A percentile compares a stretch with the other conserved stretches of the same genome.
phyloP scores from a whole-genome alignment of 257 asterid genomes.

The Misopates orontium region DNA sequence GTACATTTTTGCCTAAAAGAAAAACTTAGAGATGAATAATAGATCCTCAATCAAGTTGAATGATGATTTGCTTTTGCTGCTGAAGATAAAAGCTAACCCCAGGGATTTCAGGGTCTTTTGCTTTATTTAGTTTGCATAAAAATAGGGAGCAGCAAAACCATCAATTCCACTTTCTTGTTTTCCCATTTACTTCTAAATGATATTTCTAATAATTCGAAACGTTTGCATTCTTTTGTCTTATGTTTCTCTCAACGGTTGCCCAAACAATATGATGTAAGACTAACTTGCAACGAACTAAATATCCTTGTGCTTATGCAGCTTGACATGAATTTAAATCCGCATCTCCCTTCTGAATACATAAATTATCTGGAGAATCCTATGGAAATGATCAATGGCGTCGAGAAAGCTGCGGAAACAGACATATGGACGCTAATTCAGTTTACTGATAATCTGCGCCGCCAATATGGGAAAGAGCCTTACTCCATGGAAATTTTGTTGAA shows the following conservation, averaged over 20 bases:
- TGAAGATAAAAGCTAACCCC: background rate
- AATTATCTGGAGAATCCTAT: constrained; percentile 91
- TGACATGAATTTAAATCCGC: constrained; percentile 77
- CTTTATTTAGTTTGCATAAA: constrained; percentile 7
- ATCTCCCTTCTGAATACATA: constrained; percentile 91
- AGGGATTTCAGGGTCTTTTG: background rate
- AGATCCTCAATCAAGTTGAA: background rate
- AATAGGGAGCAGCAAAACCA: background rate
- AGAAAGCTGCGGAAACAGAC: constrained; percentile 79
- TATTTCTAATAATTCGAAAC: background rate
- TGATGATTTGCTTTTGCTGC: background rate
- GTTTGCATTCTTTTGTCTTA: constrained; percentile 9
- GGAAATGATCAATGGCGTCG: constrained; percentile 74
- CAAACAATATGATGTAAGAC: background rate
- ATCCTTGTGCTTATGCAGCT: constrained; percentile 48
- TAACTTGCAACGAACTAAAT: background rate
- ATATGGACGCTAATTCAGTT: constrained; percentile 85
- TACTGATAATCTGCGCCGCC: constrained; percentile 81
- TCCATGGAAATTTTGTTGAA: constrained; percentile 92
- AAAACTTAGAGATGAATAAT: background rate
- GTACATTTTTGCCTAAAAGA: background rate
- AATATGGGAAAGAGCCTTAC: constrained; percentile 91
- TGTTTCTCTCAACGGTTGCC: background rate
- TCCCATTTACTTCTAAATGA: constrained; percentile 2
- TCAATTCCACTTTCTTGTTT: constrained; percentile 5